Conservation (phyloP, 352 stramenopile genomes). For the Phytophthora foliorum region DNA sequence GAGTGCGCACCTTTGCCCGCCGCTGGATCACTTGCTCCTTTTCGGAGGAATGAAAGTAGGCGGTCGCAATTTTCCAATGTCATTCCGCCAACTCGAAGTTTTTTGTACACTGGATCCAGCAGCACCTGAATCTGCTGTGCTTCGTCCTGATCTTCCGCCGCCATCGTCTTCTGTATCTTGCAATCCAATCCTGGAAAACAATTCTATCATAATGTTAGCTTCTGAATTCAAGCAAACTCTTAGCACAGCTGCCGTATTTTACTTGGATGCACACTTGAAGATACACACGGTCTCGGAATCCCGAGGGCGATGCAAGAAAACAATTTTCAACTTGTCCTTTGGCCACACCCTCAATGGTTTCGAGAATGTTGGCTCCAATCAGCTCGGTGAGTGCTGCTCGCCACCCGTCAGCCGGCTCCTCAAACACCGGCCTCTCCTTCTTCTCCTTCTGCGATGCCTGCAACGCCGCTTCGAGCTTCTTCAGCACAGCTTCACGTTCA, state of each 20-base stretch:
- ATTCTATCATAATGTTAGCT: slow-evolving; percentile 41
- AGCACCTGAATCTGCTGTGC: slow-evolving; percentile 57
- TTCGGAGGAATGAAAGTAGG: slow-evolving; percentile 68
- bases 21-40: slow-evolving; percentile 46
- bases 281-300: slow-evolving; percentile 71
- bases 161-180: slow-evolving; percentile 45
- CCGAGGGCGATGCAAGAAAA: slow-evolving; percentile 45
- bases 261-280: slow-evolving; percentile 85
- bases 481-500: slow-evolving; percentile 46
- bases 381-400: slow-evolving; percentile 42
- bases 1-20: slow-evolving; percentile 44
- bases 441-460: slow-evolving; percentile 41
- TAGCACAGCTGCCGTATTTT: background rate
- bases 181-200: slow-evolving; percentile 79
- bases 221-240: background rate
- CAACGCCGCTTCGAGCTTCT: slow-evolving; percentile 38
- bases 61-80: slow-evolving; percentile 52
- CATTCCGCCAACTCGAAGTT: slow-evolving; percentile 67
- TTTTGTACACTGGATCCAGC: slow-evolving; percentile 76
- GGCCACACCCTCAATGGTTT: slow-evolving; percentile 35
- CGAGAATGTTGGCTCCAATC: slow-evolving; percentile 28
- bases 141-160: slow-evolving; percentile 13
- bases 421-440: slow-evolving; percentile 60
- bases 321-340: slow-evolving; percentile 28
- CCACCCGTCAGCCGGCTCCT: slow-evolving; percentile 63